Percentiles rank a stretch among this genome's conserved stretches.
Conservation (phyloP, 768 basidiomycete genomes). For the Boletus rubroflammeus region DNA sequence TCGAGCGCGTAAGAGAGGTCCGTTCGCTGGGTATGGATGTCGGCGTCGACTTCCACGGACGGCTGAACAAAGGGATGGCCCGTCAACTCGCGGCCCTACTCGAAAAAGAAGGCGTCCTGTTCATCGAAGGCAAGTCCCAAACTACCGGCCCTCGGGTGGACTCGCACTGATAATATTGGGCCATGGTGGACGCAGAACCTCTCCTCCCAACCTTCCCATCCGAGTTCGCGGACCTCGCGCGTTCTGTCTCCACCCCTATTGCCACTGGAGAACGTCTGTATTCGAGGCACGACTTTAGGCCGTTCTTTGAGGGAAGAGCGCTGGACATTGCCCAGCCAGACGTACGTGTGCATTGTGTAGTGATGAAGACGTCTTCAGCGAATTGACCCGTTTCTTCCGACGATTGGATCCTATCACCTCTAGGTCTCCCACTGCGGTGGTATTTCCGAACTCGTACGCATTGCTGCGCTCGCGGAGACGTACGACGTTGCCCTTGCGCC, state of each 20-base stretch:
- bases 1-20: constrained; percentile 50
- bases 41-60: constrained; percentile 67
- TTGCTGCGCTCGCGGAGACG: constrained; percentile 57
- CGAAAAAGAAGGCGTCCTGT: constrained; percentile 56
- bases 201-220: constrained; percentile 56
- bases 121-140: constrained; percentile 51
- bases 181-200: constrained; percentile 38
- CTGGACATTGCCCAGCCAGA: constrained; percentile 72
- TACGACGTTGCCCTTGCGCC: constrained; percentile 73
- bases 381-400: neutral
- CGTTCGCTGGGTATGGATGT: constrained; percentile 57
- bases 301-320: constrained; percentile 59
- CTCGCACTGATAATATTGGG: neutral
- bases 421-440: constrained; percentile 60
- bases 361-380: neutral
- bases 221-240: constrained; percentile 58
- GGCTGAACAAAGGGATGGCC: constrained; percentile 66
- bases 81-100: constrained; percentile 61
- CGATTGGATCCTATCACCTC: neutral
- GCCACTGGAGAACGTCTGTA: constrained; percentile 63
- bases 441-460: constrained; percentile 55
- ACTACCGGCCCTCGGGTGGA: neutral
- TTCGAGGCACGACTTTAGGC: constrained; percentile 58
- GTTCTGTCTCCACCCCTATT: constrained; percentile 55
- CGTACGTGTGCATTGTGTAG: constrained; percentile 32